A percentile compares a stretch with the other conserved stretches of the same genome.
Evolutionary conservation across 2,329 filamentous ascomycete species (phyloP).

Genomic region (Colletotrichum echinochloae): DNA sequence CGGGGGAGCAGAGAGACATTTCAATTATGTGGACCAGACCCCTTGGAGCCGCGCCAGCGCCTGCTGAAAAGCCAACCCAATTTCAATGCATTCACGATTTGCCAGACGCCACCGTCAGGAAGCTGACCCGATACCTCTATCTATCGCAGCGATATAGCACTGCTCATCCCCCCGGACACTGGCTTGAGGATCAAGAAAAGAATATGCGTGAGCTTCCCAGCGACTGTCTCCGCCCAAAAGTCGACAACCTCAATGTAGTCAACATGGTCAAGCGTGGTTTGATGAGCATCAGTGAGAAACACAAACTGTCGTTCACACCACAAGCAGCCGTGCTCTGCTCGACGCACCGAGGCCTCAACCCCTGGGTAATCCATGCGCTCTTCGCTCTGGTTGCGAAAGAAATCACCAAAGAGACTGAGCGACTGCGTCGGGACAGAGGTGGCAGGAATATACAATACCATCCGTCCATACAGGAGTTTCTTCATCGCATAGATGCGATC

Average conservation of each 20-base stretch:
- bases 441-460: not conserved
- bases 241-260: slow-evolving; percentile 43
- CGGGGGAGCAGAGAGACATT: not conserved
- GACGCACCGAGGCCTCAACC: slow-evolving; percentile 55
- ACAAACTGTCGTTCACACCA: slow-evolving; percentile 44
- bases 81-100: slow-evolving; percentile 42
- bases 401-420: slow-evolving; percentile 50
- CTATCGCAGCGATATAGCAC: slow-evolving; percentile 50
- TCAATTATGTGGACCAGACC: slow-evolving; percentile 3
- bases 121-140: slow-evolving; percentile 53
- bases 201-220: slow-evolving; percentile 43
- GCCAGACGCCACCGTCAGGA: slow-evolving; percentile 44
- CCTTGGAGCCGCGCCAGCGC: not conserved
- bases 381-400: slow-evolving; percentile 58
- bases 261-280: slow-evolving; percentile 49
- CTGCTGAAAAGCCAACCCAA: slow-evolving; percentile 6
- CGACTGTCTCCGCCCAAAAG: slow-evolving; percentile 46
- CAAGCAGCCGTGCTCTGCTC: slow-evolving; percentile 55
- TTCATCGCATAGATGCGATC: slow-evolving; percentile 50
- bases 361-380: slow-evolving; percentile 57
- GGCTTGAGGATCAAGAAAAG: slow-evolving; percentile 52
- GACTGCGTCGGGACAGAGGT: slow-evolving; percentile 45
- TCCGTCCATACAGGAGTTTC: slow-evolving; percentile 41
- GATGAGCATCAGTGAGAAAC: slow-evolving; percentile 48
- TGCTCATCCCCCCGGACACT: slow-evolving; percentile 49